A percentile compares a stretch with the other conserved stretches of the same genome.
Conservation (phyloP, 2,329 filamentous ascomycete species). For the Phyllosticta citrichinensis region DNA sequence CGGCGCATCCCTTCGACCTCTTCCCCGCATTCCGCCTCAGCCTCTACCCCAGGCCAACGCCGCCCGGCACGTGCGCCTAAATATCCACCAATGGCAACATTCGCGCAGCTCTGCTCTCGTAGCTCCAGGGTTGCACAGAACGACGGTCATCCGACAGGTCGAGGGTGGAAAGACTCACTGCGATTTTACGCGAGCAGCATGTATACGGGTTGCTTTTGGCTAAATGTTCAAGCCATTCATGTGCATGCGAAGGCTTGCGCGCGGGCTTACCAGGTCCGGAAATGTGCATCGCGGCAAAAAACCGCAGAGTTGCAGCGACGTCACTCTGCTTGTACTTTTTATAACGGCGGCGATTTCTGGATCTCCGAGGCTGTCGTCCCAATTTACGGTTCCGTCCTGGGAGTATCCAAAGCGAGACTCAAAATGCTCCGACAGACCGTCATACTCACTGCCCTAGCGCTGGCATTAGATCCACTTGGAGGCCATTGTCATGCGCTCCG, state of each 20-base stretch:
- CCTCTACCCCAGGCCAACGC: background rate
- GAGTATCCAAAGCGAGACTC: background rate
- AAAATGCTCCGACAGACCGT: background rate
- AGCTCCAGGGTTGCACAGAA: background rate
- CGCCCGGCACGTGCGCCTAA: background rate
- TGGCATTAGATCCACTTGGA: background rate
- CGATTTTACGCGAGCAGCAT: background rate
- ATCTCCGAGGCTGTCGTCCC: background rate
- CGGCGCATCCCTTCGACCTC: background rate
- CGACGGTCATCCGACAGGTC: background rate
- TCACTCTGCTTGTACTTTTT: background rate
- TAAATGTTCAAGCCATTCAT: background rate
- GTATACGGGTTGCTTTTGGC: conserved; percentile 5
- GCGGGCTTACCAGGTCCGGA: background rate
- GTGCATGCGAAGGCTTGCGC: background rate
- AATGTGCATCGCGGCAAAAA: background rate
- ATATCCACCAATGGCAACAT: conserved; percentile 5
- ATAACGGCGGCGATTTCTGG: background rate
- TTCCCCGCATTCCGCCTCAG: conserved; percentile 8
- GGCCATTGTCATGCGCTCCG: background rate
- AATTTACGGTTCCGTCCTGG: background rate
- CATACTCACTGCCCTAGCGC: background rate
- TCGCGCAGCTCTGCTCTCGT: background rate
- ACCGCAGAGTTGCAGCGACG: background rate
- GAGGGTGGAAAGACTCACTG: background rate